Percentiles rank a stretch among this genome's conserved stretches.
These are phyloP conservation scores for Zygoascus sp. DNA, from an alignment of 1,139 yeast genomes.

Conservation along the genomic window DNA sequence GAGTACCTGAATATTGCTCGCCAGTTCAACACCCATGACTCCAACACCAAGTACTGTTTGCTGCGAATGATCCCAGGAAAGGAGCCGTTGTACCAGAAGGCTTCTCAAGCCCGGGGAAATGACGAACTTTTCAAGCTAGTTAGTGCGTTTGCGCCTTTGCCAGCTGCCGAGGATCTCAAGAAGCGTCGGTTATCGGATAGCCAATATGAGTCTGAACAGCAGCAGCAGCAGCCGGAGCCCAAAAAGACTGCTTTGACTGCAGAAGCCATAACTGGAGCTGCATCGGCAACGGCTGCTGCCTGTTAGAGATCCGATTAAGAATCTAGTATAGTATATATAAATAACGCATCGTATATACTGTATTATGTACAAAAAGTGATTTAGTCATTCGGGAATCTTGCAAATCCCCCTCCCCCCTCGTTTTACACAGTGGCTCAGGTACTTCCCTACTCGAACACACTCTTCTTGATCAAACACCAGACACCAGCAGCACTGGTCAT, in stretches of 20 bases:
- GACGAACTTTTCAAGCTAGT: slow-evolving; percentile 6
- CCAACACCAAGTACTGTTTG: slow-evolving; percentile 78
- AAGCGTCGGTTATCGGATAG: background rate
- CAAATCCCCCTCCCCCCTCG: too few species aligned
- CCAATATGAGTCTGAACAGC: background rate
- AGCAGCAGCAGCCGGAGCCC: background rate
- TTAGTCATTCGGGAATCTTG: background rate
- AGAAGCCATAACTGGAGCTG: too few species aligned
- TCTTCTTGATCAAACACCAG: slow-evolving; percentile 82
- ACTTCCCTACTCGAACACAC: slow-evolving; percentile 23
- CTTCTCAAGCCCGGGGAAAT: slow-evolving; percentile 51
- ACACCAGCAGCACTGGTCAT: slow-evolving; percentile 88
- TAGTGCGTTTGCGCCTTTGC: too few species aligned
- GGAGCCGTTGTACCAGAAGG: slow-evolving; percentile 52
- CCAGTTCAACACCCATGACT: slow-evolving; percentile 53
- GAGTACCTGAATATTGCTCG: slow-evolving; percentile 56
- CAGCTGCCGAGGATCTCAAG: too few species aligned
- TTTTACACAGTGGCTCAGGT: too few species aligned
- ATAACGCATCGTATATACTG: slow-evolving; percentile 1
- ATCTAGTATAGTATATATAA: slow-evolving; percentile 4
- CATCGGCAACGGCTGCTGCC: background rate
- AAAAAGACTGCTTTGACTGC: background rate
- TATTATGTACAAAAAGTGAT: slow-evolving; percentile 11
- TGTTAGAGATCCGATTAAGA: slow-evolving; percentile 1
- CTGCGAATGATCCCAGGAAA: slow-evolving; percentile 79